Evolutionary conservation across 306 rosid species (phyloP).

Genomic region (Cucumis hystrix): DNA sequence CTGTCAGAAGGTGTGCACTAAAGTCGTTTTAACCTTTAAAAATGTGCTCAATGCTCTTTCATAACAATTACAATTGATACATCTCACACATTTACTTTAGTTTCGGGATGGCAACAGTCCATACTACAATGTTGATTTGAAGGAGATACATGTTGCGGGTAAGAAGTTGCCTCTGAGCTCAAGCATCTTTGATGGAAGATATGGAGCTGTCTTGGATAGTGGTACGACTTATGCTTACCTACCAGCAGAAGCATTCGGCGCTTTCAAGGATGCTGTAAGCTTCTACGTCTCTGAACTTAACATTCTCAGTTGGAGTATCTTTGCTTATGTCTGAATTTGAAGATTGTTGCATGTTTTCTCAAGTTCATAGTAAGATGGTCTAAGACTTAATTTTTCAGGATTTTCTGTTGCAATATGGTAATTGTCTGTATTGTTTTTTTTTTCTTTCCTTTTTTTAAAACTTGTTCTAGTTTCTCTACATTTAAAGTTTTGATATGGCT

Average conservation of each 20-base stretch:
- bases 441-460: too few species aligned
- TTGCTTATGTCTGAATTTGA: constrained; percentile 8
- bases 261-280: constrained; percentile 84
- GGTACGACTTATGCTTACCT: constrained; percentile 96
- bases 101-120: constrained; percentile 99
- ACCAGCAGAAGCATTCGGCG: constrained; percentile 58
- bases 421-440: neutral
- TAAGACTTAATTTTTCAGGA: neutral
- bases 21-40: constrained; percentile 14
- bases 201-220: constrained; percentile 86
- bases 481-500: neutral
- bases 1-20: constrained; percentile 61
- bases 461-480: neutral
- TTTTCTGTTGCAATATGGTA: neutral
- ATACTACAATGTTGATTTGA: constrained; percentile 88
- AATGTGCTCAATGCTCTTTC: constrained; percentile 31
- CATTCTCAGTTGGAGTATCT: constrained; percentile 1
- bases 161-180: constrained; percentile 49
- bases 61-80: constrained; percentile 48
- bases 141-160: constrained; percentile 87
- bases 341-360: neutral
- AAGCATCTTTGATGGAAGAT: constrained; percentile 60
- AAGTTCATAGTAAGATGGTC: neutral
- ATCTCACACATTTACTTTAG: constrained; percentile 98
- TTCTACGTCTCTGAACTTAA: constrained; percentile 6